phyloP scores from a whole-genome alignment of 148 eudicot species.

The Cornus suecica region DNA sequence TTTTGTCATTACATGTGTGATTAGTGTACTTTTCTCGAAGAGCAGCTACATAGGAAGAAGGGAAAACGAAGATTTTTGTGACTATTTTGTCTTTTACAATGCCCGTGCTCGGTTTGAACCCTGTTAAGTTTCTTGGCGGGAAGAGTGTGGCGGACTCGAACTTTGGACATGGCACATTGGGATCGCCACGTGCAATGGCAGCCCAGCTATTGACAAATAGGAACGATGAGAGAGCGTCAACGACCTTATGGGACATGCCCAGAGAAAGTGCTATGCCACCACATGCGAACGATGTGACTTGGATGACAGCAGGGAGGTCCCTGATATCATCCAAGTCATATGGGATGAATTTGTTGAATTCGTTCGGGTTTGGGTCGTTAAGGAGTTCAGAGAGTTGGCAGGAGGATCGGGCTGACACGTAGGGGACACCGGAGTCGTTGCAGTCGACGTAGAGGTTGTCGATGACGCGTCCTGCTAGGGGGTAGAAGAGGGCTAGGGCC shows the following conservation, averaged over 20 bases:
- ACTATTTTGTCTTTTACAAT: constrained; percentile 8
- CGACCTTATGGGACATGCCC: constrained; percentile 24
- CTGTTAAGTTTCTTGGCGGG: constrained; percentile 14
- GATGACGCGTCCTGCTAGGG: constrained; percentile 45
- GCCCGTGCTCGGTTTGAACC: background rate
- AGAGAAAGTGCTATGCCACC: constrained; percentile 31
- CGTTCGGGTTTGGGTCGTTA: constrained; percentile 10
- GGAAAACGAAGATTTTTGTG: constrained; percentile 27
- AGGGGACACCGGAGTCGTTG: constrained; percentile 39
- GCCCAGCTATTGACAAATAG: constrained; percentile 40
- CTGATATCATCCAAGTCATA: constrained; percentile 10
- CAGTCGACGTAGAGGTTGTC: constrained; percentile 37
- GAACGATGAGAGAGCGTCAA: constrained; percentile 30
- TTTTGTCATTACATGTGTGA: background rate
- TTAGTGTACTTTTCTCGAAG: constrained; percentile 10
- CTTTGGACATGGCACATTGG: background rate
- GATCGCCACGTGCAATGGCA: constrained; percentile 1
- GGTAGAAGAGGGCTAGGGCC: constrained; percentile 36
- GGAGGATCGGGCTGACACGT: constrained; percentile 24
- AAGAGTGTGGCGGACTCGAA: constrained; percentile 16
- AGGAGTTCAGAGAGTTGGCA: constrained; percentile 21
- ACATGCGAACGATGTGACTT: constrained; percentile 27
- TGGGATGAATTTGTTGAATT: constrained; percentile 35
- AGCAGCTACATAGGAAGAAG: constrained; percentile 10
- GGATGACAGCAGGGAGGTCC: constrained; percentile 22